Evolutionary conservation across 2,329 filamentous ascomycete species (phyloP).

Genomic region (Ceratocystis diversiconidia): DNA sequence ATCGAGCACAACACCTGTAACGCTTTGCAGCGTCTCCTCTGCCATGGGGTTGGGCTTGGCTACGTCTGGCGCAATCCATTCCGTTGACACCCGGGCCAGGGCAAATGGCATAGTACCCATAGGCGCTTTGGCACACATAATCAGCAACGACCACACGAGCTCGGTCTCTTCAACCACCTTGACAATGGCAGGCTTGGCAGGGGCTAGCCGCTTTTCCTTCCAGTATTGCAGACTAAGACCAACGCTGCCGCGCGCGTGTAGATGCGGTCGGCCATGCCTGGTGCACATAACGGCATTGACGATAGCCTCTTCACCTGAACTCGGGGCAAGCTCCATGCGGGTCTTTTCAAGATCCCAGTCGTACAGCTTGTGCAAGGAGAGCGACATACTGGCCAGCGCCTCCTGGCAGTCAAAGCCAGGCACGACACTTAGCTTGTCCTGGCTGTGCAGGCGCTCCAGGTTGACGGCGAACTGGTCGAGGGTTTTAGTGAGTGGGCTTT

Average conservation of each 20-base stretch:
- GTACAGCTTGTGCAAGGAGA: constrained; percentile 54
- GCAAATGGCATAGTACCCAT: constrained; percentile 27
- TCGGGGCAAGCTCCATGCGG: constrained; percentile 21
- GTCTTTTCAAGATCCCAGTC: constrained; percentile 52
- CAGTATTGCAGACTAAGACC: constrained; percentile 67
- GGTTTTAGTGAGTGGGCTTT: constrained; percentile 54
- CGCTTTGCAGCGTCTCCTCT: constrained; percentile 28
- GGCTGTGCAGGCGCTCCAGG: constrained; percentile 50
- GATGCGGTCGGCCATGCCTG: constrained; percentile 53
- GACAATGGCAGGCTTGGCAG: constrained; percentile 26
- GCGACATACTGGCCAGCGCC: constrained; percentile 59
- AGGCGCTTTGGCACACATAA: constrained; percentile 49
- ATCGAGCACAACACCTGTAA: constrained; percentile 37
- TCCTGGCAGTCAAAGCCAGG: constrained; percentile 63
- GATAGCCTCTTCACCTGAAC: constrained; percentile 31
- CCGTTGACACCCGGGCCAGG: constrained; percentile 45
- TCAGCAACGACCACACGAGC: constrained; percentile 50
- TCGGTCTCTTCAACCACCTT: constrained; percentile 29
- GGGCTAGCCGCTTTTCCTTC: constrained; percentile 45
- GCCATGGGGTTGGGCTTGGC: constrained; percentile 39
- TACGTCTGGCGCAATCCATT: constrained; percentile 59
- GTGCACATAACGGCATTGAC: constrained; percentile 50
- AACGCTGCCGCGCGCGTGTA: constrained; percentile 53
- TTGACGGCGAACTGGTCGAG: constrained; percentile 58
- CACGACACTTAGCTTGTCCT: constrained; percentile 58